Evolutionary conservation across 2,329 filamentous ascomycete species (phyloP), one percentile per base, ranked within the genome.

Genomic region (Chrysosporium keratinophilum): DNA sequence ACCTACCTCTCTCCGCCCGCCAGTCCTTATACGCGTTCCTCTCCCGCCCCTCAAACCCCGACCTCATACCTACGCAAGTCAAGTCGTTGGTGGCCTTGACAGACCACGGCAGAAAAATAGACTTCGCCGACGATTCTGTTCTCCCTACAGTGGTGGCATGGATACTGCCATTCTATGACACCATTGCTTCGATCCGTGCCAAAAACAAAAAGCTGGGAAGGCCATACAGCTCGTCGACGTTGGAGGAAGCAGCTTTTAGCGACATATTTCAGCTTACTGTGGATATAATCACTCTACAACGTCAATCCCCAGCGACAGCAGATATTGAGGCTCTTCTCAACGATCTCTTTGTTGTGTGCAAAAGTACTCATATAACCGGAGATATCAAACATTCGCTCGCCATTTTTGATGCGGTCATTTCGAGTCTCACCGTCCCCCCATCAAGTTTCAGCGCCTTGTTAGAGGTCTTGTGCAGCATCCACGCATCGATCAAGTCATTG

Each of bases 381-480:
- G 70, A 73, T 52, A 70, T 73, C 19, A 73, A 72, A 51, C 70
- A 71, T 51, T 66, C 69, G 1, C 58, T 73, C 10, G 63, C 65
- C 20, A 63, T 73, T 10, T 70, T 73, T 50, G 70, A 72, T 54
- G 67, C 69, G n/a, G 63, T 72, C 41, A 71, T 73, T 43, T 60
- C 68, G 33, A 71, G 68, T 54, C 63, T 65, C n/a, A 63, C 69
- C 56, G 63, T 73, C 1, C 70, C 70, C 2, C 63, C 70, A 41
- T 56, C 58, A 54, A 71, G 65, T 50, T 70, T 72, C 45, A 54
- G 63, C 35, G 60, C 64, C 28, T 58, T 73, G 47, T 58, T 73
- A 28, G 69, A 73, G 52, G 69, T 73, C 33, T 61, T 73, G 35
- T 73, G 70, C 62, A 71, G 69, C 55, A 73, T 73, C 23, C 69